Base-by-base conservation (phyloP, 2,329 filamentous ascomycete genomes). In the Diaporthe citri region DNA sequence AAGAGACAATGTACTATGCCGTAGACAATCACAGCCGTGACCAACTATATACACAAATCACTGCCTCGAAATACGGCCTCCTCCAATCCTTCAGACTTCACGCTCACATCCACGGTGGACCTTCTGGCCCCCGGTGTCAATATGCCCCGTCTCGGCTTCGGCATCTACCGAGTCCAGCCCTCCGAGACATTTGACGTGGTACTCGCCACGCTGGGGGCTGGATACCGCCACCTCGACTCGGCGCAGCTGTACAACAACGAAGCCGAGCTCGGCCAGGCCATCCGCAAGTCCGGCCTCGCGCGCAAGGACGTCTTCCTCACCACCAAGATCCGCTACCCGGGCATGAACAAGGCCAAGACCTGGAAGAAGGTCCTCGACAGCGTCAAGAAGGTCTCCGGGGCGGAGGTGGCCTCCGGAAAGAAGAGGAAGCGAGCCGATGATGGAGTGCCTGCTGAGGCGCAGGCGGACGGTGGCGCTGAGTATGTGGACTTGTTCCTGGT, bases 181-280 rank as follows among this genome's bases (percentile, higher is more conserved):
- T 25, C 72, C 20, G 59, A 70, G 20, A 43, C 46, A 7, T 20
- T 28, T 2, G 46, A 31, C 22, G 60, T 64, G 34, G 62, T 48
- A 1, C 48, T 20, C 46, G 46, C 36, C 48, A 36, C 72, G 2
- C 34, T 73, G 22, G 28, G 10, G 2, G 72, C 72, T 20, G 60
- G 72, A 0, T 70, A 73, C 34, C 59, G 72, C 22, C 72, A 73
- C 39, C 39, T 73, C 51, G 60, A 73, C 59, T 69, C 72, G 34
- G 60, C 72, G 20, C 72, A 73, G 60, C 43, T 73, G 46, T 73
- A 73, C 41, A 69, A 69, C 59, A 73, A 73, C 72, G 72, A 73
- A 25, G 72, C 43, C 3, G 72, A 73, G 62, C 34, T 73, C 12
- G 72, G 72, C 2, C 34, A 41, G 12, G 72, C 60, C 3, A 1